Conservation (phyloP, 1,139 yeast species). For the Candida dubliniensis region DNA sequence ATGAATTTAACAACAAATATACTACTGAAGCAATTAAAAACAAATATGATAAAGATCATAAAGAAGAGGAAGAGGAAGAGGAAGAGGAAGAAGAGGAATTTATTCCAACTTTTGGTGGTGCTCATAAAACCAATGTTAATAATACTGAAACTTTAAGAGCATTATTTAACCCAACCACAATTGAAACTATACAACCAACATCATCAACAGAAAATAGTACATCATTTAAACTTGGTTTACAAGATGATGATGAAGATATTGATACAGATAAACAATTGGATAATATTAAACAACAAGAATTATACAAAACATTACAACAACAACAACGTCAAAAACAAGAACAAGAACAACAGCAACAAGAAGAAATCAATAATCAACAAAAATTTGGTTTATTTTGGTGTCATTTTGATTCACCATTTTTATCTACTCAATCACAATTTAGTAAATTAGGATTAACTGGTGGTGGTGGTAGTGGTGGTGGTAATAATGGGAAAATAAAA, state of each 20-base stretch:
- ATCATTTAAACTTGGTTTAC: constrained; percentile 33
- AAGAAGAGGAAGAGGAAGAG: constrained; percentile 12
- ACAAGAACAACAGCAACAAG: constrained; percentile 10
- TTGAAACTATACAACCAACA: constrained; percentile 4
- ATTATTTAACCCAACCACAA: constrained; percentile 52
- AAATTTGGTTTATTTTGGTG: constrained; percentile 71
- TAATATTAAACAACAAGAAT: constrained; percentile 23
- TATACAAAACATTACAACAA: constrained; percentile 32
- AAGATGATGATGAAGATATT: constrained; percentile 39
- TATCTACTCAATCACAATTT: constrained; percentile 79
- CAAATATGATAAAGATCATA: constrained; percentile 29
- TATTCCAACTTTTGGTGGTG: constrained; percentile 52
- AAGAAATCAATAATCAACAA: constrained; percentile 3
- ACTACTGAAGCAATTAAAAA: constrained; percentile 31
- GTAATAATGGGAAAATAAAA: constrained; percentile 20
- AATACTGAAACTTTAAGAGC: constrained; percentile 63
- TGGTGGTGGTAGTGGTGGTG: too few species aligned
- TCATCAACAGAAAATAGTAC: constrained; percentile 9
- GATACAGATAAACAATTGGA: constrained; percentile 22
- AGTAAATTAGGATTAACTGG: constrained; percentile 54
- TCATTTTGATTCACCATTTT: constrained; percentile 82
- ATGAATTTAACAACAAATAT: constrained; percentile 23
- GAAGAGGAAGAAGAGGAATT: constrained; percentile 31
- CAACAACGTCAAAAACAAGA: constrained; percentile 33
- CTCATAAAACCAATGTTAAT: constrained; percentile 27